Base-by-base conservation (phyloP, 306 rosid genomes). In the Sophora flavescens region DNA sequence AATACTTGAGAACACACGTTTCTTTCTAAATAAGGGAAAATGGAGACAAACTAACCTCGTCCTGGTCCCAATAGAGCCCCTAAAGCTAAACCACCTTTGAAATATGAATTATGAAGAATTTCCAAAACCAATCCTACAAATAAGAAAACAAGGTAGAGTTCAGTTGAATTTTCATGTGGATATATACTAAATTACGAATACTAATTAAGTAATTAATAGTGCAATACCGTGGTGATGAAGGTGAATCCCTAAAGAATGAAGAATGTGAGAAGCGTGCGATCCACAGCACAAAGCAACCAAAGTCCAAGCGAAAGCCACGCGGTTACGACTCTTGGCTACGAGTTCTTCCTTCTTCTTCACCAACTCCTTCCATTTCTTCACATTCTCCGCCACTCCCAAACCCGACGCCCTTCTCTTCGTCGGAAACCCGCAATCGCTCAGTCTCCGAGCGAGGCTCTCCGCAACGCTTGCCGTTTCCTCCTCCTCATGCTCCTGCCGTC, bases 211-310 rank as follows among this genome's bases (percentile, higher is more conserved):
- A 22, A 22, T 22, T 22, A 30, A 30, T 30, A 30, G 1, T 30
- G 32, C 6, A 35, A 4, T 47, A 47, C 98, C 99, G 41, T 92
- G 99, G 41, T 92, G 99, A 75, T 79, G 86, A 63, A 90, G 82
- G 79, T 95, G 97, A 83, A 95, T 86, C 14, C 99, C 99, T 22
- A 95, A 28, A 60, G 96, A 85, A 77, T 95, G 99, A 68, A 95
- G 79, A 74, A 92, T 84, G 72, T 95, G 98, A 17, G 98, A 95
- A 71, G 89, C 91, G 47, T 95, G 97, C 22, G 98, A 88, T 64
- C 97, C 99, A 60, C 99, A 95, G 63, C 98, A 95, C 88, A 95
- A 64, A 9, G 97, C 97, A 28, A 90, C 97, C 82, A 95, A 80
- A 85, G 96, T 88, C 99, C 99, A 95, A 56, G 97, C 99, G 66